A percentile compares a stretch with the other conserved stretches of the same genome.
phyloP scores from a whole-genome alignment of 2,329 filamentous ascomycete species.

The Diaporthe eres region DNA sequence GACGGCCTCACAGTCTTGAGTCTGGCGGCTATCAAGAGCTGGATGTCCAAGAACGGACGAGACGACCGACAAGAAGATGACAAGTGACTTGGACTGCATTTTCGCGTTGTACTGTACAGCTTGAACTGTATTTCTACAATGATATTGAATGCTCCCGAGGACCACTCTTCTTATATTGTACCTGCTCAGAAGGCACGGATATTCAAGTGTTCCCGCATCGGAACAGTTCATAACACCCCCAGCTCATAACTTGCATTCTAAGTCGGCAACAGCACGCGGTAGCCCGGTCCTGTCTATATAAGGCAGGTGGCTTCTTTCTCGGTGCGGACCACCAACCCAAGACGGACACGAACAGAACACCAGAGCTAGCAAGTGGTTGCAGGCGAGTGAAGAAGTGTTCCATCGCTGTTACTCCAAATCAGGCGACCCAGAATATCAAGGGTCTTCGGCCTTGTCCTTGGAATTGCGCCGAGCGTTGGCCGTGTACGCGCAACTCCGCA shows the following conservation, averaged over 20 bases:
- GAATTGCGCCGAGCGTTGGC: constrained; percentile 8
- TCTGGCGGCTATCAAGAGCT: background rate
- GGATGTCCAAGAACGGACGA: constrained; percentile 13
- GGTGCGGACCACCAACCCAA: constrained; percentile 4
- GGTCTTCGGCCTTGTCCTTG: constrained; percentile 10
- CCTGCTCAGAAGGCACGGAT: background rate
- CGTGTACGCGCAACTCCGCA: constrained; percentile 3
- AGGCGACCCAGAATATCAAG: constrained; percentile 1
- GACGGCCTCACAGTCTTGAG: constrained; percentile 21
- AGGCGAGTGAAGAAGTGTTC: background rate
- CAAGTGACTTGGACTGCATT: constrained; percentile 10
- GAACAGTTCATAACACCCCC: background rate
- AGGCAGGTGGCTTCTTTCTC: constrained; percentile 14
- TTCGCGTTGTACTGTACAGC: background rate
- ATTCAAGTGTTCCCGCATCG: background rate
- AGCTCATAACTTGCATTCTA: background rate
- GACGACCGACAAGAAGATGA: background rate
- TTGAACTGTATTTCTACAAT: background rate
- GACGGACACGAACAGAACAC: constrained; percentile 1
- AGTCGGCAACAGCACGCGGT: background rate
- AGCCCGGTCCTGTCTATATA: background rate
- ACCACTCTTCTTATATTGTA: background rate
- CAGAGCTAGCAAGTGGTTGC: constrained; percentile 6
- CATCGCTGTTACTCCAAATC: constrained; percentile 30
- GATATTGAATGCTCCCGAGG: background rate